Evolutionary conservation across 2,329 filamentous ascomycete species (phyloP).

Genomic region (Dothideomycetidae sp.): DNA sequence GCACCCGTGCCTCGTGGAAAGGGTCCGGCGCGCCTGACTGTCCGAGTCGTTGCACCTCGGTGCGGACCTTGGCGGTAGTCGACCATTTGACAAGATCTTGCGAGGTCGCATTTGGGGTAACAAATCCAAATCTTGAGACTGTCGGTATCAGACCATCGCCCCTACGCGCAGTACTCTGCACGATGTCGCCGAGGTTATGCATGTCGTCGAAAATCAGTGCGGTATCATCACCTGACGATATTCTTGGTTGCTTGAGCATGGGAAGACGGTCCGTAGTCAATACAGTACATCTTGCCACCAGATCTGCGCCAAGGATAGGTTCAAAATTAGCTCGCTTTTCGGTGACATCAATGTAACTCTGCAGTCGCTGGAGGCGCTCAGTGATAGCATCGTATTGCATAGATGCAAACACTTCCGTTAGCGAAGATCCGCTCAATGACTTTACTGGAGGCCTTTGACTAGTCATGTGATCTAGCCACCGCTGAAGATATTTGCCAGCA

Average conservation of each 20-base stretch:
- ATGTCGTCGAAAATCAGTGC: conserved; percentile 65
- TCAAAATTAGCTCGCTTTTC: conserved; percentile 64
- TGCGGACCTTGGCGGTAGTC: conserved; percentile 26
- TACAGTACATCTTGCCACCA: conserved; percentile 61
- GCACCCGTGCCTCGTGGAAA: conserved; percentile 87
- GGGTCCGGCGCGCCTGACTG: conserved; percentile 47
- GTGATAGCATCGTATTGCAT: conserved; percentile 58
- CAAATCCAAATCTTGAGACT: conserved; percentile 79
- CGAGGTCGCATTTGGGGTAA: conserved; percentile 78
- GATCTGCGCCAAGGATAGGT: conserved; percentile 65
- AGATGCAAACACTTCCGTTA: conserved; percentile 55
- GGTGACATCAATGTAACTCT: conserved; percentile 68
- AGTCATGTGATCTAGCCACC: conserved; percentile 58
- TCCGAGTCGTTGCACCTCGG: conserved; percentile 41
- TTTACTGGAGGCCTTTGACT: conserved; percentile 38
- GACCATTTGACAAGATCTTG: conserved; percentile 57
- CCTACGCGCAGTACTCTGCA: conserved; percentile 61
- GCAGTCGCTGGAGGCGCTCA: conserved; percentile 61
- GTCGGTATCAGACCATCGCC: conserved; percentile 57
- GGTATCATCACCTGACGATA: conserved; percentile 46
- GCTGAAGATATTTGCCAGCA: conserved; percentile 53
- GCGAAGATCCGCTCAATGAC: conserved; percentile 49
- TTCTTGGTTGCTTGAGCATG: conserved; percentile 34
- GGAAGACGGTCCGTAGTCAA: conserved; percentile 44
- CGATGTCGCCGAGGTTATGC: conserved; percentile 46